Base-by-base conservation (phyloP, 345 rosid species). In the Acer negundo region DNA sequence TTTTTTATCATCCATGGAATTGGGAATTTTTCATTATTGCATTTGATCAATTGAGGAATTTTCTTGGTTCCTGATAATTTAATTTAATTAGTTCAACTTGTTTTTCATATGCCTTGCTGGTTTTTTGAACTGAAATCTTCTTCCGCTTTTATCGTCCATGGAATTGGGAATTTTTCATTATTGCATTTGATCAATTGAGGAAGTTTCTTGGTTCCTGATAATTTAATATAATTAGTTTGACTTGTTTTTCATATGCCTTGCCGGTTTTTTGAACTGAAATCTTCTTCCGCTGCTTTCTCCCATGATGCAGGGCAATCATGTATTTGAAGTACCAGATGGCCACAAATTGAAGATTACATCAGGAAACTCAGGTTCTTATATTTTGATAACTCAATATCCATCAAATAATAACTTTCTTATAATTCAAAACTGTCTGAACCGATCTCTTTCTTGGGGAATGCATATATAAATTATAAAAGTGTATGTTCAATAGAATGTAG, bases 271-370 rank as follows among this genome's bases (percentile, higher is more conserved):
- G 2, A 47, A 6, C 44, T 7, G 44, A 62, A 51, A 67, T 26
- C 61, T 55, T 19, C 38, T 28, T 35, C 35, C n/a, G 10, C 38
- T 69, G 56, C 44, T 23, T 68, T 63, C 53, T 69, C 1, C 49
- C 20, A 58, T 67, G 65, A 46, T 67, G 42, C 92, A 93, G 99
- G 98, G 98, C 74, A 85, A 90, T 89, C 95, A 88, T 82, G 85
- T 82, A 59, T 95, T 89, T 83, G 96, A 93, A 85, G 98, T 95
- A 78, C 99, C 97, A 2, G 87, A 91, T 81, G 92, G 94, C 74
- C 87, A 91, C 77, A 88, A 67, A 84, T 61, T 95, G 89, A 91
- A 84, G 86, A 85, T 93, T 70, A 86, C 89, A 46, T 78, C 81
- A 62, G 94, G 92, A 82, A 66, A 78, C 68, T 63, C 91, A 86